Percentiles rank a stretch among this genome's conserved stretches.
Conservation (phyloP, 2,329 filamentous ascomycete species). For the Epichloe coenophiala region DNA sequence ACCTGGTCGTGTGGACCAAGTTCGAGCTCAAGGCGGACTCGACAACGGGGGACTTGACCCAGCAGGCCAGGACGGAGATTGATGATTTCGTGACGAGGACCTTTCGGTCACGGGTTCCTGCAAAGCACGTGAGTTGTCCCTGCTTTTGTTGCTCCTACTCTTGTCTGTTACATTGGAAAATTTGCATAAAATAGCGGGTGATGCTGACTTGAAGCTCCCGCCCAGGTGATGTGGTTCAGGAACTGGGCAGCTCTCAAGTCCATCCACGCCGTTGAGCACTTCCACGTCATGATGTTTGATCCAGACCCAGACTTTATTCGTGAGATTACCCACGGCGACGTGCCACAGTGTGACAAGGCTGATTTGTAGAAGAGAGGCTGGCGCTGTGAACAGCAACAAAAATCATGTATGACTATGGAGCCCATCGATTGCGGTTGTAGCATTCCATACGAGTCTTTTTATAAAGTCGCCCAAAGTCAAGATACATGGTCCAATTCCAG, state of each 20-base stretch:
- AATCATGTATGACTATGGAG: too few species aligned
- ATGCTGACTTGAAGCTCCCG: background rate
- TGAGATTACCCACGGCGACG: constrained; percentile 60
- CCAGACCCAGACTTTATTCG: constrained; percentile 57
- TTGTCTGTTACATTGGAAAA: background rate
- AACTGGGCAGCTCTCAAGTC: constrained; percentile 83
- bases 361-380: constrained; percentile 5
- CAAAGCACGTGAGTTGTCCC: constrained; percentile 34
- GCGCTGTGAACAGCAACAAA: background rate
- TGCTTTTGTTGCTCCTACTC: background rate
- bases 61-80: constrained; percentile 48
- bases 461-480: too few species aligned
- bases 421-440: too few species aligned
- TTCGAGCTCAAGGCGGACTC: constrained; percentile 62
- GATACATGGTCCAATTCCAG: too few species aligned
- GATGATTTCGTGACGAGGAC: constrained; percentile 54
- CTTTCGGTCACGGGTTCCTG: constrained; percentile 43
- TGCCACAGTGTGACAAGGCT: constrained; percentile 43
- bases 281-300: constrained; percentile 82
- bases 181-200: background rate
- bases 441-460: too few species aligned
- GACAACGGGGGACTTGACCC: constrained; percentile 52
- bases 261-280: constrained; percentile 78
- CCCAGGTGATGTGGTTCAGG: constrained; percentile 36
- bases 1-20: constrained; percentile 89